A percentile compares a stretch with the other conserved stretches of the same genome.
Evolutionary conservation across 192 early-diverging fungal species (phyloP).

Genomic region (Entomortierella chlamydospora): DNA sequence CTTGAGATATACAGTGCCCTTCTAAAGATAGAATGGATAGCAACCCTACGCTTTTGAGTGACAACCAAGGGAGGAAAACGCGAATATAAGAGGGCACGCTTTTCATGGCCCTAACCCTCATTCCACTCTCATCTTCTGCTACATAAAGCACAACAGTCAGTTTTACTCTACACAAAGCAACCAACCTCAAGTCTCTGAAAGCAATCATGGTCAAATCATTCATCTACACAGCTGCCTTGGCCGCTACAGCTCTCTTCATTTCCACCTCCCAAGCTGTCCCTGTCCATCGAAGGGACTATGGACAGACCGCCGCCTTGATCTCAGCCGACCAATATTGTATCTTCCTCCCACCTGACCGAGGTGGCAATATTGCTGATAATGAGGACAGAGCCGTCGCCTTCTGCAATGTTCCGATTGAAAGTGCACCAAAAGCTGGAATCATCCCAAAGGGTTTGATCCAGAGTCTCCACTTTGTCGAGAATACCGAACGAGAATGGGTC

Average conservation of each 20-base stretch:
- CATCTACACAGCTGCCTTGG: conserved; percentile 8
- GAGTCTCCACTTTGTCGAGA: conserved; percentile 53
- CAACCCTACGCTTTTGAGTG: too few relatives aligned
- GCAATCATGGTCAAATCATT: conserved; percentile 11
- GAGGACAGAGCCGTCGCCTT: conserved; percentile 52
- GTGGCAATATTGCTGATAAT: conserved; percentile 39
- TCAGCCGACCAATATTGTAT: conserved; percentile 12
- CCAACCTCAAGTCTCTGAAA: neutral
- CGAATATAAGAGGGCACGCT: too few relatives aligned
- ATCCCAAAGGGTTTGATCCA: conserved; percentile 52
- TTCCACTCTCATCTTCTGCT: too few relatives aligned
- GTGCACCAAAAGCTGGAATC: conserved; percentile 41
- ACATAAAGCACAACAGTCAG: too few relatives aligned
- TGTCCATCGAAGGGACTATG: neutral
- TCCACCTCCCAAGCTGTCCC: conserved; percentile 6
- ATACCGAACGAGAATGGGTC: conserved; percentile 29
- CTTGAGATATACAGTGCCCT: neutral
- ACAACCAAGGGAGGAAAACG: too few relatives aligned
- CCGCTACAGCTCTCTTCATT: neutral
- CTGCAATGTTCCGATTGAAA: conserved; percentile 46
- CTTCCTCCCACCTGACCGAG: conserved; percentile 44
- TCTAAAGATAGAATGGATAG: neutral
- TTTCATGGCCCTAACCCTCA: neutral
- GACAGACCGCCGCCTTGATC: conserved; percentile 12
- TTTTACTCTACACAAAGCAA: too few relatives aligned